Percentiles rank a stretch among this genome's conserved stretches.
Evolutionary conservation across 2,329 filamentous ascomycete species (phyloP).

Genomic region (Diaporthe vexans): DNA sequence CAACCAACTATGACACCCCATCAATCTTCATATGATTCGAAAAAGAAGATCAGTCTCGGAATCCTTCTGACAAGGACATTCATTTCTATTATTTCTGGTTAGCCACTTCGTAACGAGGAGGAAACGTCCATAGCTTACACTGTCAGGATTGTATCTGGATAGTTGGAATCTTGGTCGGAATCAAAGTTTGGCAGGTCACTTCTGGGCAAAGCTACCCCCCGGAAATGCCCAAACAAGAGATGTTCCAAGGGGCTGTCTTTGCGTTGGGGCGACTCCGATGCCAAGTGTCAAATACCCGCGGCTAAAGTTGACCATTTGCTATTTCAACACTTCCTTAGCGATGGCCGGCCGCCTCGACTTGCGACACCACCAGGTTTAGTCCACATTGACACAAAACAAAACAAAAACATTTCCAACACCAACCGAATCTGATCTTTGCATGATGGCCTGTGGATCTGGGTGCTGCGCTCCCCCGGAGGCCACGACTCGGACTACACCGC

Average conservation of each 20-base stretch:
- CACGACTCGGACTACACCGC: not conserved
- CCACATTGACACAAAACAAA: not conserved
- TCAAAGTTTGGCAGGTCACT: too few species aligned
- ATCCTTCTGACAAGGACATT: too few species aligned
- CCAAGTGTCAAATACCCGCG: slow-evolving; percentile 16
- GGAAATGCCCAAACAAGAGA: not conserved
- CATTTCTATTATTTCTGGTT: too few species aligned
- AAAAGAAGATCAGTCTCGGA: too few species aligned
- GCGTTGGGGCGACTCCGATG: not conserved
- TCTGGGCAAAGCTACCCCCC: too few species aligned
- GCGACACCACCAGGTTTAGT: not conserved
- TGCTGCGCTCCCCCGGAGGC: slow-evolving; percentile 13
- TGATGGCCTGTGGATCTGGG: slow-evolving; percentile 22
- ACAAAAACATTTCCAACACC: not conserved
- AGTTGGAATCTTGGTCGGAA: too few species aligned
- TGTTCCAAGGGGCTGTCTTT: not conserved
- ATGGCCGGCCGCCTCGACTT: not conserved
- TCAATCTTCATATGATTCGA: too few species aligned
- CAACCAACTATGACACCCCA: too few species aligned
- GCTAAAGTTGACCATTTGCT: slow-evolving; percentile 3
- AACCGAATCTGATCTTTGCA: not conserved
- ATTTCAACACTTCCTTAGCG: not conserved
- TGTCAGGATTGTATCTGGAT: too few species aligned
- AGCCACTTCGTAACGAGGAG: too few species aligned
- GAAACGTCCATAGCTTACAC: too few species aligned